Percentiles rank a stretch among this genome's conserved stretches.
phyloP scores from a whole-genome alignment of 805 yeast genomes.

The Yarrowia phangngaensis region DNA sequence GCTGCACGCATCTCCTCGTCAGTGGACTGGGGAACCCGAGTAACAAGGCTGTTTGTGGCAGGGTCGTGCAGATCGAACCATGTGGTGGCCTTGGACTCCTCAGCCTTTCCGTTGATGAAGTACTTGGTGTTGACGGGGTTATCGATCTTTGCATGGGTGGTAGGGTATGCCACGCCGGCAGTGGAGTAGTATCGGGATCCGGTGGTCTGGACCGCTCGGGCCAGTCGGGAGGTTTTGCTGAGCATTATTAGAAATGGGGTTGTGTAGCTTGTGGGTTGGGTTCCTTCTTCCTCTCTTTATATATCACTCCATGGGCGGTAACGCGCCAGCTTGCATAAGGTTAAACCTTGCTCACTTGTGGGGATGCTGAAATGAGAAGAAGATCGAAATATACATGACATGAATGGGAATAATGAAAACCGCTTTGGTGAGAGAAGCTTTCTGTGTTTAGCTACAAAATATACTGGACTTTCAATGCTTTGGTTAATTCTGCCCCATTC shows the following conservation, averaged over 20 bases:
- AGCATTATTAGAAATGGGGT: not conserved
- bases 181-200: conserved; percentile 7
- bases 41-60: conserved; percentile 62
- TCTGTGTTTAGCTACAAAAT: too few species aligned
- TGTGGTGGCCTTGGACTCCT: conserved; percentile 48
- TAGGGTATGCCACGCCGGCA: conserved; percentile 30
- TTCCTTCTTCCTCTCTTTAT: too few species aligned
- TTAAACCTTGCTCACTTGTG: too few species aligned
- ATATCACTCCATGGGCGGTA: too few species aligned
- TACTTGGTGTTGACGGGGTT: conserved; percentile 40
- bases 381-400: too few species aligned
- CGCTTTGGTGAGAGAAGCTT: too few species aligned
- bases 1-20: conserved; percentile 61
- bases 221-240: conserved; percentile 21
- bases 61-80: conserved; percentile 76
- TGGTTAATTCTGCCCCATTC: too few species aligned
- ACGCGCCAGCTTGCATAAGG: too few species aligned
- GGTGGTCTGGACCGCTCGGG: conserved; percentile 17
- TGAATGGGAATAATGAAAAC: too few species aligned
- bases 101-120: conserved; percentile 48
- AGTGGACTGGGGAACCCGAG: conserved; percentile 70
- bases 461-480: too few species aligned
- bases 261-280: not conserved
- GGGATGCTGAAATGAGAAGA: too few species aligned
- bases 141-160: conserved; percentile 36